Conservation (phyloP, 148 eudicot genomes). For the Camellia granthamiana region DNA sequence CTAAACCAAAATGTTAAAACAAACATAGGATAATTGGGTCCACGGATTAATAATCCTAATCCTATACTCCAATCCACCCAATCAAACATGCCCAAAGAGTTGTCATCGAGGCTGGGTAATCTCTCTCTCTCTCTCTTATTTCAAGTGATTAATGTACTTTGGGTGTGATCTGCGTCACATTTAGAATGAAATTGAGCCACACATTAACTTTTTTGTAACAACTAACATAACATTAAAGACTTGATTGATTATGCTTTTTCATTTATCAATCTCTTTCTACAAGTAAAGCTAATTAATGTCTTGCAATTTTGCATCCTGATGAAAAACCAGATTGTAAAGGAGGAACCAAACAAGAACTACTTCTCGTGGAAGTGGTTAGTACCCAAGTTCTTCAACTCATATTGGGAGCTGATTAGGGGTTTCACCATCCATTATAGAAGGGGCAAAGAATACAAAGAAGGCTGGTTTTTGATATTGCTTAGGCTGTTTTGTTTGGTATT, state of each 20-base stretch:
- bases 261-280: background rate
- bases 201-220: too few species aligned
- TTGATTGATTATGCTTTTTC: background rate
- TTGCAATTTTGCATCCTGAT: background rate
- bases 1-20: too few species aligned
- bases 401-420: constrained; percentile 69
- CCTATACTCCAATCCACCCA: too few species aligned
- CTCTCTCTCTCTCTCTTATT: background rate
- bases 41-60: too few species aligned
- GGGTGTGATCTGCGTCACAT: too few species aligned
- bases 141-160: too few species aligned
- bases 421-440: constrained; percentile 35
- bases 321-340: constrained; percentile 37
- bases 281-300: background rate
- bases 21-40: too few species aligned
- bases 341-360: constrained; percentile 78
- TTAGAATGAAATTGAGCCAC: too few species aligned
- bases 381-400: constrained; percentile 49
- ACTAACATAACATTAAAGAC: too few species aligned
- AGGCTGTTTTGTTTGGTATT: constrained; percentile 47
- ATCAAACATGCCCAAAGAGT: too few species aligned
- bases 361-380: constrained; percentile 45
- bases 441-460: constrained; percentile 59
- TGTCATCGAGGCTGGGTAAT: constrained; percentile 5
- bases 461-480: constrained; percentile 28